These are phyloP conservation scores for Acacia crassicarpa DNA, from an alignment of 306 rosid species.

Conservation along the genomic window DNA sequence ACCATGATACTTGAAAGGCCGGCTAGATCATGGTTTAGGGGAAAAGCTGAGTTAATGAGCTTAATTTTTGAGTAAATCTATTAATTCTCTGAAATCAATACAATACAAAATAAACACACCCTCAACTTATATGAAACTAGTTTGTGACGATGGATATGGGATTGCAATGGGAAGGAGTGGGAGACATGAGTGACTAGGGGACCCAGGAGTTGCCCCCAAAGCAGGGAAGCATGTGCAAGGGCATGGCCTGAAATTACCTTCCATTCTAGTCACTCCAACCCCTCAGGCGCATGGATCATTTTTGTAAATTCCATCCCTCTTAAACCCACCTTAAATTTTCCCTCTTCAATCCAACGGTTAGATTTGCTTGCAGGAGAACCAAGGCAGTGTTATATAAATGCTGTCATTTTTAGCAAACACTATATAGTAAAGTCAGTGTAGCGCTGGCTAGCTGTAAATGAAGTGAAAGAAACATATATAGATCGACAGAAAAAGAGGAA, in stretches of 20 bases:
- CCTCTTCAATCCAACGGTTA: background rate
- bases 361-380: background rate
- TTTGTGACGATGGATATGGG: background rate
- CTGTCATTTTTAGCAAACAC: background rate
- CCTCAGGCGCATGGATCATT: background rate
- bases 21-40: too few species aligned
- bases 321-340: background rate
- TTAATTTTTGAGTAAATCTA: too few species aligned
- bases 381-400: background rate
- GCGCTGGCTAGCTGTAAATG: background rate
- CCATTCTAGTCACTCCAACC: background rate
- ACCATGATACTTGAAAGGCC: too few species aligned
- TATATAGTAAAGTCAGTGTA: too few species aligned
- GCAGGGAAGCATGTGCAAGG: slow-evolving; percentile 28
- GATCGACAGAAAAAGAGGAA: background rate
- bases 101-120: too few species aligned
- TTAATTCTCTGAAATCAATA: too few species aligned
- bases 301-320: background rate
- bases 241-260: slow-evolving; percentile 17
- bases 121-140: background rate
- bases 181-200: slow-evolving; percentile 11
- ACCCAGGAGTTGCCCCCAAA: slow-evolving; percentile 9
- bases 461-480: background rate
- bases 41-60: too few species aligned
- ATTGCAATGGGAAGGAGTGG: background rate